Percentiles rank a stretch among this genome's conserved stretches.
Conservation (phyloP, 306 rosid genomes). For the Glycine soja region DNA sequence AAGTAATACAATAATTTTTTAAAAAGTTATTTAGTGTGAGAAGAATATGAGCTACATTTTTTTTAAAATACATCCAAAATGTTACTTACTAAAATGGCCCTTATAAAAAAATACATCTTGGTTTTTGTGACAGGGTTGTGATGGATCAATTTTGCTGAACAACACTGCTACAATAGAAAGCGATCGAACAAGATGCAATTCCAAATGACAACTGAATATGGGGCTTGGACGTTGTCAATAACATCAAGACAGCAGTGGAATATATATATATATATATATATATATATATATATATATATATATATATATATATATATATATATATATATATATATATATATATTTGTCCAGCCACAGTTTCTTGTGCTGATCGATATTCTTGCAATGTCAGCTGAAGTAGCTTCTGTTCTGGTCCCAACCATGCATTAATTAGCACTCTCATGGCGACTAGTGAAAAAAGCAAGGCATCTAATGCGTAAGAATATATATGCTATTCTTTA, state of each 20-base stretch:
- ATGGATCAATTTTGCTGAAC: constrained; percentile 64
- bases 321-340: too few species aligned
- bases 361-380: constrained; percentile 73
- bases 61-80: too few species aligned
- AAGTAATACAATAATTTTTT: too few species aligned
- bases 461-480: too few species aligned
- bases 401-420: constrained; percentile 45
- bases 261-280: neutral
- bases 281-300: too few species aligned
- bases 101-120: too few species aligned
- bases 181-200: constrained; percentile 57
- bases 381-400: constrained; percentile 56
- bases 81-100: too few species aligned
- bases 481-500: neutral
- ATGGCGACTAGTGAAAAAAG: too few species aligned
- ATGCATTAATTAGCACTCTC: too few species aligned
- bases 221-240: constrained; percentile 59
- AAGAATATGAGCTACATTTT: too few species aligned
- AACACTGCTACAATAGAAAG: constrained; percentile 50
- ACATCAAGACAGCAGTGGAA: constrained; percentile 58
- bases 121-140: constrained; percentile 62
- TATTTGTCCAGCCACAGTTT: constrained; percentile 58
- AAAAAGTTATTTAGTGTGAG: too few species aligned
- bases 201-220: constrained; percentile 57
- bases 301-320: too few species aligned